Conservation (phyloP, 2,329 filamentous ascomycete species). For the Cladosporium austrohemisphaericum region DNA sequence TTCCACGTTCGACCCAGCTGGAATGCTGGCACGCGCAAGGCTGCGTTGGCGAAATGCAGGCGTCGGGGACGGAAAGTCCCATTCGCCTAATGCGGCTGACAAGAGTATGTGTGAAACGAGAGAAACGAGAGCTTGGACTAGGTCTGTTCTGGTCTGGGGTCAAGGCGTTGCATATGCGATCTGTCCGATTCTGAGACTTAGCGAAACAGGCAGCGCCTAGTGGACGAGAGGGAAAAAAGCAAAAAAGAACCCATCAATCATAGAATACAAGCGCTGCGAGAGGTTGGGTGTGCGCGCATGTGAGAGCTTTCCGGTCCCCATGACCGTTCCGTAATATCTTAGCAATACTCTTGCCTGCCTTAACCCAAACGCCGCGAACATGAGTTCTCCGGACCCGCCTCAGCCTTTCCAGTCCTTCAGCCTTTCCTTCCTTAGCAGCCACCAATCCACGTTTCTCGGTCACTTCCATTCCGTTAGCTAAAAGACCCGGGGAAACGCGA, state of each 20-base stretch:
- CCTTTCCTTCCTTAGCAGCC: not conserved
- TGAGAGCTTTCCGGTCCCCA: not conserved
- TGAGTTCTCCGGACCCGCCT: not conserved
- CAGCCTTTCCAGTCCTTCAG: too few relatives aligned
- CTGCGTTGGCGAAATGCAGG: not conserved
- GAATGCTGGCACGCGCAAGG: conserved; percentile 4
- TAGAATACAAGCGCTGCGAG: not conserved
- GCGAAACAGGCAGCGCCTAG: too few relatives aligned
- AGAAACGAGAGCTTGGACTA: conserved; percentile 1
- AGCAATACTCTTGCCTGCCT: not conserved
- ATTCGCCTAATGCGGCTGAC: conserved; percentile 10
- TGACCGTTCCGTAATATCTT: not conserved
- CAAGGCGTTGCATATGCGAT: conserved; percentile 4
- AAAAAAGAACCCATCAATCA: not conserved
- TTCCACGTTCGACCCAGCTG: conserved; percentile 1
- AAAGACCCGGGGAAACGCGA: conserved; percentile 11
- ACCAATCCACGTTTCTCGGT: conserved; percentile 1
- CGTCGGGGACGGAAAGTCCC: conserved; percentile 1
- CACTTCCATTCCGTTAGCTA: conserved; percentile 11
- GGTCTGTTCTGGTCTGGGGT: too few relatives aligned
- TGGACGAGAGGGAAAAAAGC: too few relatives aligned
- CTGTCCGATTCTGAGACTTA: conserved; percentile 1
- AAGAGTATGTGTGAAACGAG: conserved; percentile 10
- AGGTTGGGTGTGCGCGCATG: too few relatives aligned
- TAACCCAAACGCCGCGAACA: conserved; percentile 11